These are phyloP conservation scores for Trametes versicolor DNA, from an alignment of 1,284 basidiomycete species.

Conservation along the genomic window DNA sequence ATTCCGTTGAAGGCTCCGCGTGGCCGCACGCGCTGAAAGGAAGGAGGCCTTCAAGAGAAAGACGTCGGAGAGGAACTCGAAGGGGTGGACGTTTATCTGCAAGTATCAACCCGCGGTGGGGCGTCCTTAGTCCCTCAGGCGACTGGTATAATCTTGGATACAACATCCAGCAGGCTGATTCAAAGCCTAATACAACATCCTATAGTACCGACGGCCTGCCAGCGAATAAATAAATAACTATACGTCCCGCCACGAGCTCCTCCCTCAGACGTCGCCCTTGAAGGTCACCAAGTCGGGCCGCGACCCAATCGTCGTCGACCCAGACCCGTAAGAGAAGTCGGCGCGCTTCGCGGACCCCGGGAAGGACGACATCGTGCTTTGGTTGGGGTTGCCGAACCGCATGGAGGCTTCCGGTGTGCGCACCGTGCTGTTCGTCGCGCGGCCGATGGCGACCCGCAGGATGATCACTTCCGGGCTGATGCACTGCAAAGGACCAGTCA, in stretches of 20 bases:
- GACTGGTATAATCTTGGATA: no score
- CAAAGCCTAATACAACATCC: no score
- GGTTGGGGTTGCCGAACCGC: neutral
- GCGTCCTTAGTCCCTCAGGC: no score
- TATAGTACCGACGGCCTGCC: no score
- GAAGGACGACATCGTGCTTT: neutral
- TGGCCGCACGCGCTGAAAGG: constrained; percentile 60
- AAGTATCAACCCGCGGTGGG: no score
- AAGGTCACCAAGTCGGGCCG: neutral
- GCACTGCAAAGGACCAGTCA: constrained; percentile 14
- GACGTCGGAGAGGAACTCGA: constrained; percentile 68
- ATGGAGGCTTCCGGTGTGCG: neutral
- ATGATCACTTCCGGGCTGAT: constrained; percentile 32
- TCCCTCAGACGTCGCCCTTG: neutral
- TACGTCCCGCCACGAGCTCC: constrained; percentile 14
- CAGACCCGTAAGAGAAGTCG: neutral
- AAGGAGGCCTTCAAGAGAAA: constrained; percentile 54
- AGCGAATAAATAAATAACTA: no score
- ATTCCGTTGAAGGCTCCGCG: constrained; percentile 66
- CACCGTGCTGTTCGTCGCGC: constrained; percentile 11
- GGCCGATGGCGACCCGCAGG: constrained; percentile 28
- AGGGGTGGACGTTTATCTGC: constrained; percentile 66
- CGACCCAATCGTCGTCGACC: neutral
- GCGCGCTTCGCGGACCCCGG: neutral
- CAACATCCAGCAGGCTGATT: no score